Evolutionary conservation across 495 filamentous ascomycete species (phyloP).

Genomic region (Neurospora sp.): DNA sequence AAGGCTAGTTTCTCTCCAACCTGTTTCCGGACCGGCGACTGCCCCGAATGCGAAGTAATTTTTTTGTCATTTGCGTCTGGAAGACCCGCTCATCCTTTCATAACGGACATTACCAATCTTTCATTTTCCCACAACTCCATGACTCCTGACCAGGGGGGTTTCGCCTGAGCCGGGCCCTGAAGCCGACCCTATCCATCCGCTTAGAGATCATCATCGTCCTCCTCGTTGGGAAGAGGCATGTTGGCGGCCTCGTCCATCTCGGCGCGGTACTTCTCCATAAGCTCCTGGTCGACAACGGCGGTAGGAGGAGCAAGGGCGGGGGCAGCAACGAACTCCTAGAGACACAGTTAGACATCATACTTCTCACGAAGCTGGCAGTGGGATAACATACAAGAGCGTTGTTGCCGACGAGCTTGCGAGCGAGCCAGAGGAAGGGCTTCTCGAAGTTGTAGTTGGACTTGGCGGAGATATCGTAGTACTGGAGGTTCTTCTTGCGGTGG

Average conservation of each 20-base stretch:
- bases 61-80: constrained; percentile 13
- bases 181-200: constrained; percentile 7
- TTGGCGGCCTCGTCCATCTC: constrained; percentile 80
- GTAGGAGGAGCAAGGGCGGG: constrained; percentile 90
- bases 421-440: constrained; percentile 99
- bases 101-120: constrained; percentile 24
- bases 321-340: constrained; percentile 91
- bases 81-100: constrained; percentile 18
- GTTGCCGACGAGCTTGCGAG: constrained; percentile 96
- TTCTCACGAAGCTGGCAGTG: neutral
- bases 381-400: constrained; percentile 59
- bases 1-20: neutral
- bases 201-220: constrained; percentile 62
- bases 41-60: neutral
- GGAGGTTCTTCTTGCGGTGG: constrained; percentile 99
- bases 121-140: constrained; percentile 2
- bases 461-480: constrained; percentile 99
- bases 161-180: neutral
- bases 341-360: constrained; percentile 7
- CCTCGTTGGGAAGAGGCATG: constrained; percentile 90
- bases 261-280: constrained; percentile 70
- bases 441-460: constrained; percentile 99
- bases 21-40: neutral
- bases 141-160: constrained; percentile 3
- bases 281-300: constrained; percentile 71